Conservation (phyloP, 805 yeast species). For the Ogataea polymorpha region DNA sequence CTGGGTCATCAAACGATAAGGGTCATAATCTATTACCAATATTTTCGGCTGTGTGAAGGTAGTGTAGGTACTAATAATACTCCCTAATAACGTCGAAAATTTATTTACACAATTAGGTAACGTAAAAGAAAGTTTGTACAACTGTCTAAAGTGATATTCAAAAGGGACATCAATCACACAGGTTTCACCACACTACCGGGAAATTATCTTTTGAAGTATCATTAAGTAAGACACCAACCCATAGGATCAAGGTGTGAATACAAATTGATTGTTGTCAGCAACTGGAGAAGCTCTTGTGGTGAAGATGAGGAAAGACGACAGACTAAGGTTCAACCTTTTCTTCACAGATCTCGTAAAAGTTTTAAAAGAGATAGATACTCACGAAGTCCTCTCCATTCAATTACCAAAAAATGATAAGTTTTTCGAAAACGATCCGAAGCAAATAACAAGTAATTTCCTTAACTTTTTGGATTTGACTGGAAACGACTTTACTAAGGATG, state of each 20-base stretch:
- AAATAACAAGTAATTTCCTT: conserved; percentile 42
- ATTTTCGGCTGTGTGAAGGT: not conserved
- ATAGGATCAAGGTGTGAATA: too few species aligned
- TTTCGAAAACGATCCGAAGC: conserved; percentile 42
- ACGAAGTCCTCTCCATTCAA: conserved; percentile 10
- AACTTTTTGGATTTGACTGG: conserved; percentile 33
- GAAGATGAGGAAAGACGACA: conserved; percentile 8
- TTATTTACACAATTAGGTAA: too few species aligned
- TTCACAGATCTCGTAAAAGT: conserved; percentile 25
- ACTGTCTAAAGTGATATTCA: too few species aligned
- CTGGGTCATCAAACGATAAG: conserved; percentile 48
- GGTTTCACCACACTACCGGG: too few species aligned
- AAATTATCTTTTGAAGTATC: too few species aligned
- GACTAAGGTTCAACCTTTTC: conserved; percentile 11
- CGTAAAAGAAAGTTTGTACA: too few species aligned
- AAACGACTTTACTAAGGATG: conserved; percentile 31
- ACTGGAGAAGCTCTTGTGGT: too few species aligned
- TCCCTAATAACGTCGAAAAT: too few species aligned
- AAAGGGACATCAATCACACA: too few species aligned
- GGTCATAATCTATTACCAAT: not conserved
- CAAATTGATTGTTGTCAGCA: too few species aligned
- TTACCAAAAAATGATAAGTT: conserved; percentile 43
- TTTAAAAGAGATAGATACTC: conserved; percentile 20
- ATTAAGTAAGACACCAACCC: too few species aligned
- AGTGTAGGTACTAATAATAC: too few species aligned